Base-by-base conservation (phyloP, 177 flowering plant species). In the Tripterygium wilfordii region DNA sequence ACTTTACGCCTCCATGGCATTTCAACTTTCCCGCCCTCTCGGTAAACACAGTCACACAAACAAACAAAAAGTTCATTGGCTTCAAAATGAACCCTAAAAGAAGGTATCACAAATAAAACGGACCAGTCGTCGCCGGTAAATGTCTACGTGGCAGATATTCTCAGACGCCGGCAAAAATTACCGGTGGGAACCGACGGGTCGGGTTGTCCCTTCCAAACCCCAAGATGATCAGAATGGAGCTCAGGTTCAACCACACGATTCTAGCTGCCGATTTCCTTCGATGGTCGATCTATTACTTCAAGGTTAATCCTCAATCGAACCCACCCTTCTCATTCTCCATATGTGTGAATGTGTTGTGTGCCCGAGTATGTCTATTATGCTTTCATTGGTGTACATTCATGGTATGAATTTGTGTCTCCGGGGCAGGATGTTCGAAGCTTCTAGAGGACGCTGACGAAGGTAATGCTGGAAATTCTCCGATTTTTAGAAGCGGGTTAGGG, bases 141-240 rank as follows among this genome's bases (percentile, higher is more conserved):
- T 76, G 86, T 62, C 77, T 54, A 74, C 83, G 44, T 83, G 91
- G 96, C 69, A 75, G 42, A 47, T 86, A 15, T 68, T 67, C 53
- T 49, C 85, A 69, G 85, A 60, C 46, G 58, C 67, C 68, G 77
- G 62, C 0, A 65, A 68, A 35, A 39, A 46, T 58, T 71, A 57
- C 68, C 77, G 76, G 52, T 83, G 91, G 96, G 72, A 71, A 36
- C 32, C 36, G 10, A 52, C 70, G 38, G 70, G 56, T 21, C 40
- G 22, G 19, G 29, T 59, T 7, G 56, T 51, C 35, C 48, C 5
- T 0, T 35, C 56, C 44, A 36, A 41, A 12, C 36, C 41, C 39
- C 31, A 35, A 29, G 52, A 39, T 32, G 45, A 48, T 35, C 19
- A 24, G 14, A 32, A 45, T 10, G 52, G 26, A 5, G 8, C 54